Conservation (phyloP, 2,329 filamentous ascomycete genomes). For the Parascedosporium putredinis region DNA sequence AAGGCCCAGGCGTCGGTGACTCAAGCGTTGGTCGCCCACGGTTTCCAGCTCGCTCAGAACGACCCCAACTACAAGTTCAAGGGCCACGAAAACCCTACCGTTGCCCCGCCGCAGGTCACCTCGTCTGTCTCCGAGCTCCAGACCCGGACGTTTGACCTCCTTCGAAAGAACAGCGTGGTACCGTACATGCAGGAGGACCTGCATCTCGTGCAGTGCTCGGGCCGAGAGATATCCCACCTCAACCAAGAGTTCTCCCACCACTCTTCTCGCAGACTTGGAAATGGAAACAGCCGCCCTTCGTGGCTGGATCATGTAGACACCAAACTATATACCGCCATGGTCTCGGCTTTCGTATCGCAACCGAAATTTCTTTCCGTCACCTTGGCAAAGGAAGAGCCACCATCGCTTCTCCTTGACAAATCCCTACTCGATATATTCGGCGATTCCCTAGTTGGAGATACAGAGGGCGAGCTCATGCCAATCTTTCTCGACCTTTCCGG, state of each 20-base stretch:
- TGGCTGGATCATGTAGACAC: slow-evolving; percentile 54
- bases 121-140: slow-evolving; percentile 74
- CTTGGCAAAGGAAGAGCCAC: slow-evolving; percentile 61
- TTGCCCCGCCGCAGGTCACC: slow-evolving; percentile 59
- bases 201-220: slow-evolving; percentile 73
- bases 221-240: slow-evolving; percentile 37
- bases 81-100: slow-evolving; percentile 46
- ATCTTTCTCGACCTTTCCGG: slow-evolving; percentile 79
- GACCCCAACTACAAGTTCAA: slow-evolving; percentile 35
- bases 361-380: slow-evolving; percentile 67
- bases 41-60: slow-evolving; percentile 73
- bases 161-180: slow-evolving; percentile 66
- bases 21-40: slow-evolving; percentile 63
- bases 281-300: slow-evolving; percentile 19
- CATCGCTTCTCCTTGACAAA: slow-evolving; percentile 63
- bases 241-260: slow-evolving; percentile 27
- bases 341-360: slow-evolving; percentile 48
- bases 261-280: neutral
- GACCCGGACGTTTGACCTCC: slow-evolving; percentile 67
- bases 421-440: slow-evolving; percentile 54
- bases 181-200: slow-evolving; percentile 61
- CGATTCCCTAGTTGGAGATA: slow-evolving; percentile 66
- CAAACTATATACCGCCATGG: slow-evolving; percentile 51
- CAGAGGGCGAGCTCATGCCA: slow-evolving; percentile 63
- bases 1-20: slow-evolving; percentile 66